Evolutionary conservation across 345 rosid species (phyloP), one percentile per base, ranked within the genome.

Genomic region (Rhizophora apiculata): DNA sequence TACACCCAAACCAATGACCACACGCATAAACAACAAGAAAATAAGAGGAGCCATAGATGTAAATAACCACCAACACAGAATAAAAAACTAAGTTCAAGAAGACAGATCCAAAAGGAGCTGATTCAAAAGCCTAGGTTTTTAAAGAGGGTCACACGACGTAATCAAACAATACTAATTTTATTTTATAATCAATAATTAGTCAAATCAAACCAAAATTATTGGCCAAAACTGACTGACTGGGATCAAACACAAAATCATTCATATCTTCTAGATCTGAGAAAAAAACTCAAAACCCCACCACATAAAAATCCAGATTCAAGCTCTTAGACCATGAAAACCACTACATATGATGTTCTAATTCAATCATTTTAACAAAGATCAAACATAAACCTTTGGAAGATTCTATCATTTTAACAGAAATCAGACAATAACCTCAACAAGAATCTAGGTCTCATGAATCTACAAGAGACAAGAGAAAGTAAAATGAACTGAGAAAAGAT

Each of bases 231-330:
- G 24, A 24, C 24, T 24, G 16, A 8, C 26, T 32, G 16, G 9
- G 13, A n/a, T 19, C 29, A 64, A 19, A 64, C 20, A 8, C 22
- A 48, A 15, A 20, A 6, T 56, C 20, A 49, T 39, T 62, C 13
- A 20, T 49, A 64, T 29, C 22, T 71, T 20, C 36, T 64, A 64
- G 74, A 64, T 71, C 74, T 71, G 49, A 55, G 8, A 3, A 64
- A 24, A 24, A 24, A 62, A 13, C 13, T 8, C 30, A 8, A 29
- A 30, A 30, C 26, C 63, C 49, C 49, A 43, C 49, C 5, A 43
- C 4, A 43, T 15, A 43, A 58, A 26, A 54, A 16, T 3, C 43
- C 62, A 29, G 5, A 71, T 71, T 37, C 68, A 27, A n/a, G 7
- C 36, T 31, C 63, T 16, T 13, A 46, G 20, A 16, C 19, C 53